These are phyloP conservation scores for Raffaelea ambrosiae DNA, from an alignment of 2,329 filamentous ascomycete genomes.

Conservation along the genomic window DNA sequence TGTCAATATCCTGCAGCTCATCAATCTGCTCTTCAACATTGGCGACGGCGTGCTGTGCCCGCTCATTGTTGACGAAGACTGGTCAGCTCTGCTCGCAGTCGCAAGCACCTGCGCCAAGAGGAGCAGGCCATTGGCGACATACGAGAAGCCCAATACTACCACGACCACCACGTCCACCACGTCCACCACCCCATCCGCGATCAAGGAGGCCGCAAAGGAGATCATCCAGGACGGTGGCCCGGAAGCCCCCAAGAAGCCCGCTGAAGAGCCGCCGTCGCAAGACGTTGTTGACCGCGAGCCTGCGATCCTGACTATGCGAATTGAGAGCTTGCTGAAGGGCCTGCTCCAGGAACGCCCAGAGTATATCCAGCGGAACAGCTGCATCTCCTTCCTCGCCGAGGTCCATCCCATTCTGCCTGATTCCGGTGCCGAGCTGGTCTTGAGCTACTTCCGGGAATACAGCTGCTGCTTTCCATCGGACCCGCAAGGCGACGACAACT, in stretches of 20 bases:
- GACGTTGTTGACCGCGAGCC: conserved; percentile 34
- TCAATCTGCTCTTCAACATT: conserved; percentile 48
- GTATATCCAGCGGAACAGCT: conserved; percentile 55
- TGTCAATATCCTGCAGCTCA: conserved; percentile 38
- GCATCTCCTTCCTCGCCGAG: conserved; percentile 57
- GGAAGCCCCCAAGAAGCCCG: too few relatives aligned
- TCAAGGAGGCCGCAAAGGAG: too few relatives aligned
- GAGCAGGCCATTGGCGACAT: conserved; percentile 5
- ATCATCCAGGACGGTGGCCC: too few relatives aligned
- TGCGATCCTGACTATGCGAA: conserved; percentile 32
- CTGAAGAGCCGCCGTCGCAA: conserved; percentile 24
- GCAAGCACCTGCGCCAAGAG: conserved; percentile 44
- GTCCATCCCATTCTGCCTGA: conserved; percentile 57
- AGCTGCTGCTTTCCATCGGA: conserved; percentile 66
- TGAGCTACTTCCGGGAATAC: conserved; percentile 61
- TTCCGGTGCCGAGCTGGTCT: conserved; percentile 52
- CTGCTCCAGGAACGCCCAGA: conserved; percentile 30
- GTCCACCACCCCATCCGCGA: too few relatives aligned
- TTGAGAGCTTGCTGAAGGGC: conserved; percentile 39
- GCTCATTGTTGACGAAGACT: conserved; percentile 56
- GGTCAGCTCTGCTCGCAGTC: conserved; percentile 52
- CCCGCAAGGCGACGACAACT: conserved; percentile 56
- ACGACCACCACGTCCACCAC: too few relatives aligned
- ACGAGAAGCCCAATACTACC: background rate
- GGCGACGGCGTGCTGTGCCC: conserved; percentile 43